These are phyloP conservation scores for Parsonsia alboflavescens DNA, from an alignment of 257 asterid species.

Conservation along the genomic window DNA sequence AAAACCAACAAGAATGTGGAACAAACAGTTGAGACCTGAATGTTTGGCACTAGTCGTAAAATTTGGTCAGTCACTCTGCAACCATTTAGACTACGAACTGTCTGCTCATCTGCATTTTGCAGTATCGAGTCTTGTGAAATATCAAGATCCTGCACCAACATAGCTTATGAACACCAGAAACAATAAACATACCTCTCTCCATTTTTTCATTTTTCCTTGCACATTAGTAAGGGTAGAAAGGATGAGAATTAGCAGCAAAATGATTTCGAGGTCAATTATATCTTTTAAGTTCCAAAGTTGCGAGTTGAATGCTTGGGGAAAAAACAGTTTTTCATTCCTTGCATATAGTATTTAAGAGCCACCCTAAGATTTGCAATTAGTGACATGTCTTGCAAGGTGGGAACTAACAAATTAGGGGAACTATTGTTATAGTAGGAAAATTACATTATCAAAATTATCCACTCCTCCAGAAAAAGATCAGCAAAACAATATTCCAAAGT, in stretches of 20 bases:
- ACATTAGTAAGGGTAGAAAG: background rate
- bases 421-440: background rate
- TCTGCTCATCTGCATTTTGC: constrained; percentile 78
- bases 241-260: background rate
- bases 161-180: constrained; percentile 3
- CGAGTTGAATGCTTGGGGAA: background rate
- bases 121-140: constrained; percentile 77
- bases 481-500: background rate
- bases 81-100: constrained; percentile 89
- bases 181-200: background rate
- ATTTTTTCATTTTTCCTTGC: background rate
- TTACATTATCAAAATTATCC: background rate
- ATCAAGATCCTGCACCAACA: constrained; percentile 51
- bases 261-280: background rate
- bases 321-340: background rate
- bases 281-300: background rate
- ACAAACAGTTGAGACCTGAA: constrained; percentile 40
- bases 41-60: constrained; percentile 75
- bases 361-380: background rate
- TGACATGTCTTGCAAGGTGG: background rate
- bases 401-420: background rate
- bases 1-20: background rate
- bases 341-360: background rate
- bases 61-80: constrained; percentile 85
- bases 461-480: background rate